Evolutionary conservation across 192 early-diverging fungal species (phyloP).

Genomic region (Entomortierella beljakovae): DNA sequence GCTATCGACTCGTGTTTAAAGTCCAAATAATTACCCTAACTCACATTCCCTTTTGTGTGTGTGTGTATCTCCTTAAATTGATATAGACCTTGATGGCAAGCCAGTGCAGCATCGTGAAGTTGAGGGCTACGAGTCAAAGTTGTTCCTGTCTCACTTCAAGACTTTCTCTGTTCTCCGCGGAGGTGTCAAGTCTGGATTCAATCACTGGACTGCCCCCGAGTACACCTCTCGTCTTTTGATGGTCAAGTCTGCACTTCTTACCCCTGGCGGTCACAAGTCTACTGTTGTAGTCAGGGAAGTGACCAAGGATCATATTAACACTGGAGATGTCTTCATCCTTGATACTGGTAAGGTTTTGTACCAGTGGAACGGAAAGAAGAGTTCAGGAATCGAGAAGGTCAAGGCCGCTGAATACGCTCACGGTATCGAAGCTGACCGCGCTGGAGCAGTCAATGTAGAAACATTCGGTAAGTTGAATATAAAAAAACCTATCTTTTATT

Average conservation of each 20-base stretch:
- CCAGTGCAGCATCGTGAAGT: constrained; percentile 87
- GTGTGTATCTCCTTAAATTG: background rate
- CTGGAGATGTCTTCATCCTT: constrained; percentile 82
- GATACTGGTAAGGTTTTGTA: constrained; percentile 74
- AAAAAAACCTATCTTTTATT: background rate
- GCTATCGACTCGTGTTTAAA: too few species aligned
- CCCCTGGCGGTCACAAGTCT: constrained; percentile 53
- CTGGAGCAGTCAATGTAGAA: constrained; percentile 65
- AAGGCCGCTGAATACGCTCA: constrained; percentile 77
- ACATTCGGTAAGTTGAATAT: constrained; percentile 68
- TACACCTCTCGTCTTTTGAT: constrained; percentile 66
- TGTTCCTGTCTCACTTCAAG: constrained; percentile 78
- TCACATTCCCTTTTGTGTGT: background rate
- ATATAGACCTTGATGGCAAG: constrained; percentile 68
- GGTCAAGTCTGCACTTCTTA: constrained; percentile 56
- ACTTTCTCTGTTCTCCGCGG: constrained; percentile 67
- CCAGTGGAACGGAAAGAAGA: constrained; percentile 76
- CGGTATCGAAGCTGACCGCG: constrained; percentile 71
- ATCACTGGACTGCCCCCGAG: constrained; percentile 66
- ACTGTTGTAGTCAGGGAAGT: constrained; percentile 74
- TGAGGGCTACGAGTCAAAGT: constrained; percentile 71
- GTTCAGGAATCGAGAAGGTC: constrained; percentile 74
- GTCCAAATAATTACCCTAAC: too few species aligned
- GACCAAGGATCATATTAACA: constrained; percentile 64
- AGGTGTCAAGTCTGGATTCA: constrained; percentile 81